These are phyloP conservation scores for Fermentozyma sake DNA, from an alignment of 1,139 yeast species.

Conservation along the genomic window DNA sequence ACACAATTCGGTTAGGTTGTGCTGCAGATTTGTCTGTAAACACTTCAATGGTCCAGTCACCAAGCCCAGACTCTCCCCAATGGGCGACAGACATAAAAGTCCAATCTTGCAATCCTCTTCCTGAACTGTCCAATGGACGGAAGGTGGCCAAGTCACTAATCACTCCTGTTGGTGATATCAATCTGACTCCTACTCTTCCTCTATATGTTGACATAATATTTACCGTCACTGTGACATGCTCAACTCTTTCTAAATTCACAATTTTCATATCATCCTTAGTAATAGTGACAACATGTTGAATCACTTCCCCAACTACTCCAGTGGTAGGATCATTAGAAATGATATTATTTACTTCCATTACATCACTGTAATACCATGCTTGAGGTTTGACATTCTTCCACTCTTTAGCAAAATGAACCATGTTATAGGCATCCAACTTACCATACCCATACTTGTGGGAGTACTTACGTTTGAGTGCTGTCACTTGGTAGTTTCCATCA, in stretches of 20 bases:
- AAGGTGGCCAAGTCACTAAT: conserved; percentile 72
- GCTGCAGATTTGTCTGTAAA: conserved; percentile 20
- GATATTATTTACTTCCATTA: too few relatives aligned
- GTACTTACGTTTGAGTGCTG: conserved; percentile 60
- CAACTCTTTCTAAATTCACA: conserved; percentile 66
- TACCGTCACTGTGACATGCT: conserved; percentile 82
- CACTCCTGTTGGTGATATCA: conserved; percentile 74
- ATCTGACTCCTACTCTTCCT: conserved; percentile 64
- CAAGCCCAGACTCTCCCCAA: conserved; percentile 87
- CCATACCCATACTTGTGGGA: conserved; percentile 94
- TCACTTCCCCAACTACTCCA: too few relatives aligned
- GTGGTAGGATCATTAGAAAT: too few relatives aligned
- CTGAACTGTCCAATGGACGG: conserved; percentile 54
- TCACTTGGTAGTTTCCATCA: conserved; percentile 67
- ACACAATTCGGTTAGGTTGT: conserved; percentile 32
- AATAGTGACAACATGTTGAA: too few relatives aligned
- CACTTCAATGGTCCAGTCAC: conserved; percentile 79
- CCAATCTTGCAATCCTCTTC: conserved; percentile 73
- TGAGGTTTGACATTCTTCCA: conserved; percentile 91
- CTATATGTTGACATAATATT: conserved; percentile 62
- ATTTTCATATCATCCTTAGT: conserved; percentile 44
- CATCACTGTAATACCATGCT: conserved; percentile 66
- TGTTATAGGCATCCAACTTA: conserved; percentile 73
- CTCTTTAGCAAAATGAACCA: conserved; percentile 69
- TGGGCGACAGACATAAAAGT: conserved; percentile 97